Base-by-base conservation (phyloP, 352 stramenopile genomes). In the Pythium rhizo-oryzae region DNA sequence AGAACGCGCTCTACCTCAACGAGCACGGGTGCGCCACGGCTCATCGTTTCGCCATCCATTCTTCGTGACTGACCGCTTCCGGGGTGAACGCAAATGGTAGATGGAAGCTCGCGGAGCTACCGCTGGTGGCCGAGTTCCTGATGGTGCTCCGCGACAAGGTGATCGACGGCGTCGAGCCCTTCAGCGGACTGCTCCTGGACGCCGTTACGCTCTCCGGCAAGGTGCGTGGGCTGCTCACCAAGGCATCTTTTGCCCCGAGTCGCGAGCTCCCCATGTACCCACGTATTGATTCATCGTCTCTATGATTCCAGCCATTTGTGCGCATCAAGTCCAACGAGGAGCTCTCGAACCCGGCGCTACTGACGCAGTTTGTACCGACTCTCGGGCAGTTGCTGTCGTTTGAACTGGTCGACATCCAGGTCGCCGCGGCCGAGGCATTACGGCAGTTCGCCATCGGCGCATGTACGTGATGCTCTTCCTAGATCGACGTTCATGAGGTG, bases 291-390 rank as follows among this genome's bases (percentile, higher is more conserved):
- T n/a, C n/a, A n/a, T n/a, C n/a, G n/a, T n/a, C n/a, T n/a, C n/a
- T n/a, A n/a, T 47, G 41, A 2, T 23, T 49, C 11, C 64, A 94
- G 87, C 81, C 85, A 1, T 93, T 93, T 54, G 51, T 92, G 16
- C 79, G 87, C 1, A 76, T 81, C 39, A 93, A 92, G 53, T 76
- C 84, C 0, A 95, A 95, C 59, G 87, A 95, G 67, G 85, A 95
- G 61, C 81, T 93, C 53, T 81, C 75, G 41, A 84, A 89, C 39
- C 76, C 85, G 12, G 68, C 59, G 37, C 59, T 93, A 23, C 59
- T 94, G 23, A 74, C 82, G 18, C 63, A 39, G 5, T 62, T 92
- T 19, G 53, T 92, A 0, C 76, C 73, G 8, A 86, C 79, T 5
- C 75, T 95, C 7, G 83, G 73, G 1, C 72, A 89, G 21, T 65